Evolutionary conservation across 208 protist genomes (phyloP), one percentile per base, ranked within the genome.

Genomic region (Angomonas desouzai): DNA sequence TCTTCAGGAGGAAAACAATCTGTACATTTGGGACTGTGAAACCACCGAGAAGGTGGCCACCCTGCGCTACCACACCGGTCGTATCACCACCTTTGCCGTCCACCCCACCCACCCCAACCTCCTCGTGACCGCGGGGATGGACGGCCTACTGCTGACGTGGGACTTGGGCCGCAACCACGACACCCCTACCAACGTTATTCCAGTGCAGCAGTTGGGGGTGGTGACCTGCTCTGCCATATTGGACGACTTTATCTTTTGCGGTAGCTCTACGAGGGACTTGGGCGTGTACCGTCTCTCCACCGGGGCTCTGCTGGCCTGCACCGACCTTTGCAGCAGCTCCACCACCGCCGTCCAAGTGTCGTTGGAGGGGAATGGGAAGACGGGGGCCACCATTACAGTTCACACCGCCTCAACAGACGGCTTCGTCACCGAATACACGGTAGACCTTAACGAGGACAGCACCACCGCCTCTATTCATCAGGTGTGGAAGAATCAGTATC

Each of bases 141-240:
- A 97, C 49, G 58, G 73, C 16, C 65, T 59, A 3, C 59, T 96
- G 16, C 63, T 77, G 20, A 43, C 93, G 16, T 96, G 91, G 91
- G 40, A 62, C 43, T 27, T 68, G 6, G 7, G 22, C 2, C 28
- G 16, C 1, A 53, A 34, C 11, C n/a, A 48, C 10, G 34, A 51
- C 29, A 20, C n/a, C 2, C 61, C 61, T 1, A 23, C 30, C 0
- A 38, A 40, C 23, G 22, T 3, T 4, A 30, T 49, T 1, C 30
- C 53, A 3, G 36, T 45, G 22, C 13, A 11, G 0, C 25, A 58
- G 3, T 20, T 66, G 11, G 61, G 61, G 18, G 36, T 66, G 20
- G n/a, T 68, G 1, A 58, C 29, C 28, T 40, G 40, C 36, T n/a
- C 57, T 13, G 27, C 22, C 1, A 36, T 61, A 2, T 20, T n/a